Evolutionary conservation across 345 rosid species (phyloP).

Genomic region (Populus alba): DNA sequence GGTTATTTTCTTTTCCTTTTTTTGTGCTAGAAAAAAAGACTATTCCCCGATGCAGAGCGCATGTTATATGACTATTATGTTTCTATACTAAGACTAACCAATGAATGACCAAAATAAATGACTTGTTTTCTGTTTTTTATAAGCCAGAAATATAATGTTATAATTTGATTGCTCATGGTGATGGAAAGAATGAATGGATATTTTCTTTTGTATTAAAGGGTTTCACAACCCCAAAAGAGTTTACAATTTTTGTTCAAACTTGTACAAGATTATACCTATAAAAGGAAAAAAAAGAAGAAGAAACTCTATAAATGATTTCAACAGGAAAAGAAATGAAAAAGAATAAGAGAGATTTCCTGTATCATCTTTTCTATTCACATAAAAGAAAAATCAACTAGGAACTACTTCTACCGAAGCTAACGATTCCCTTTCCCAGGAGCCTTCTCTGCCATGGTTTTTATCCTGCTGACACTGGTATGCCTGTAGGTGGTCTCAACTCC

Average conservation of each 20-base stretch:
- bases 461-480: neutral
- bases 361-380: conserved; percentile 54
- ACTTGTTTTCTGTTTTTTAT: neutral
- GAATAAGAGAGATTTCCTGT: conserved; percentile 43
- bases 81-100: no score
- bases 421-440: conserved; percentile 24
- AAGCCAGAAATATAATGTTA: neutral
- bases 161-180: neutral
- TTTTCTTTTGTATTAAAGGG: conserved; percentile 20
- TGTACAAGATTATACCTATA: conserved; percentile 11
- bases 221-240: conserved; percentile 20
- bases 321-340: conserved; percentile 21
- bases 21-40: no score
- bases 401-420: conserved; percentile 22
- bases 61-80: no score
- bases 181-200: neutral
- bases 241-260: conserved; percentile 15
- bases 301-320: conserved; percentile 10
- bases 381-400: conserved; percentile 49
- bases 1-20: no score
- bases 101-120: neutral
- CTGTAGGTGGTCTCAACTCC: conserved; percentile 2
- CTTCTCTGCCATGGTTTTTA: neutral
- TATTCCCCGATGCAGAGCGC: no score
- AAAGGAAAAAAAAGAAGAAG: neutral